Base-by-base conservation (phyloP, 208 protist genomes). In the Plasmodiophora brassicae region DNA sequence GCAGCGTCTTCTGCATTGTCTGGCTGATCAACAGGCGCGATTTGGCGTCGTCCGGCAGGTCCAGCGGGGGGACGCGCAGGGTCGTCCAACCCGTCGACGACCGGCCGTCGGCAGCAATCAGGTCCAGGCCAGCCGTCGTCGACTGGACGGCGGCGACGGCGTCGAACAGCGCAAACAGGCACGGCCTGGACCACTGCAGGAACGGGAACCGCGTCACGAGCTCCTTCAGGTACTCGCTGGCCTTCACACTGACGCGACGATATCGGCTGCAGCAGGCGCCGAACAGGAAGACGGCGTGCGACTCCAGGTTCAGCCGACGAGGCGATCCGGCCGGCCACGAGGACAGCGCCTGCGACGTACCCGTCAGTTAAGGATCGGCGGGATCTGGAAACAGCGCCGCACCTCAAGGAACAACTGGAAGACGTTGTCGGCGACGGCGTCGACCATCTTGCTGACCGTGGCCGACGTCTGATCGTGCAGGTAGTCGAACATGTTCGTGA, bases 391-490 rank as follows among this genome's bases (percentile, higher is more conserved):
- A n/a, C n/a, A n/a, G n/a, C n/a, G n/a, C n/a, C n/a, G n/a, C n/a
- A n/a, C 65, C 32, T 78, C 65, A 78, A 78, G 65, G 41, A 44
- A 78, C 14, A 32, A 78, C 65, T 78, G 65, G 65, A 78, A 78
- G n/a, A 78, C 65, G 5, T 32, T n/a, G n/a, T 78, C 65, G 65
- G n/a, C 65, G 20, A 78, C 65, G 20, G 65, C 41, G 41, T 78
- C 65, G n/a, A 78, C n/a, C 20, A 78, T 78, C n/a, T 78, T 78
- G n/a, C 14, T 78, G 65, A 78, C 65, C 32, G 65, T 14, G 20
- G 65, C 65, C 5, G n/a, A 14, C 32, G 65, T 78, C n/a, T 78
- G 65, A 32, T 78, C 65, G n/a, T 78, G 65, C 5, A 78, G n/a
- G 41, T 78, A 78, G 20, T 14, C n/a, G 41, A 78, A 78, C 14